These are phyloP conservation scores for Myxozyma nipponensis DNA, from an alignment of 805 yeast species.

Conservation along the genomic window DNA sequence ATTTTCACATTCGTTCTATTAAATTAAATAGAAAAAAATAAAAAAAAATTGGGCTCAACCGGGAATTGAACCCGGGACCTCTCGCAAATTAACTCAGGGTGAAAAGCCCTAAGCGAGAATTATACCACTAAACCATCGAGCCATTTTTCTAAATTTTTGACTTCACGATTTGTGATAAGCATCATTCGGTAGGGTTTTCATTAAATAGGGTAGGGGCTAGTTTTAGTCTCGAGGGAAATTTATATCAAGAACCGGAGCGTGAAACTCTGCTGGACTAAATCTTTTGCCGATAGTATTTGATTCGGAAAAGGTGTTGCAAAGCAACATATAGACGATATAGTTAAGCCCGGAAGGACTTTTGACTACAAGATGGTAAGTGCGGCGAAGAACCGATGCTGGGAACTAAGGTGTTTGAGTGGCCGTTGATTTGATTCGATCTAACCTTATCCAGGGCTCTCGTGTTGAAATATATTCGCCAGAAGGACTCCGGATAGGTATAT, in stretches of 20 bases:
- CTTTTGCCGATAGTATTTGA: too few relatives aligned
- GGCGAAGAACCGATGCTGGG: too few relatives aligned
- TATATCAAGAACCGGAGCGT: too few relatives aligned
- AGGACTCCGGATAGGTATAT: slow-evolving; percentile 62
- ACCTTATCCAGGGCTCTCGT: slow-evolving; percentile 1
- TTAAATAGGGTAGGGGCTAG: not conserved
- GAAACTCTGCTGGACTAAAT: too few relatives aligned
- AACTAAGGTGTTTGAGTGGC: too few relatives aligned
- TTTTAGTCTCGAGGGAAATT: not conserved
- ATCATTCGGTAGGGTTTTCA: not conserved
- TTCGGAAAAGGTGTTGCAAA: too few relatives aligned
- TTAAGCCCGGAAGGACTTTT: too few relatives aligned
- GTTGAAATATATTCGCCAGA: slow-evolving; percentile 90
- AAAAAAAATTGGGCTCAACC: slow-evolving; percentile 36
- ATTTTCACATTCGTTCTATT: not conserved
- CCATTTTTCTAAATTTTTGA: slow-evolving; percentile 15
- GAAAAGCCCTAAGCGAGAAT: slow-evolving; percentile 37
- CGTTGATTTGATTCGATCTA: not conserved
- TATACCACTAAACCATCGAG: slow-evolving; percentile 40
- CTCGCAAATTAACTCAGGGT: slow-evolving; percentile 37
- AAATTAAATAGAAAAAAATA: not conserved
- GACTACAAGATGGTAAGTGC: not conserved
- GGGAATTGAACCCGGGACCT: slow-evolving; percentile 41
- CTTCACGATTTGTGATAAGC: not conserved
- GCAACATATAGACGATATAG: too few relatives aligned